Evolutionary conservation across 306 rosid genomes (phyloP), one percentile per base, ranked within the genome.

Genomic region (Castanea crenata): DNA sequence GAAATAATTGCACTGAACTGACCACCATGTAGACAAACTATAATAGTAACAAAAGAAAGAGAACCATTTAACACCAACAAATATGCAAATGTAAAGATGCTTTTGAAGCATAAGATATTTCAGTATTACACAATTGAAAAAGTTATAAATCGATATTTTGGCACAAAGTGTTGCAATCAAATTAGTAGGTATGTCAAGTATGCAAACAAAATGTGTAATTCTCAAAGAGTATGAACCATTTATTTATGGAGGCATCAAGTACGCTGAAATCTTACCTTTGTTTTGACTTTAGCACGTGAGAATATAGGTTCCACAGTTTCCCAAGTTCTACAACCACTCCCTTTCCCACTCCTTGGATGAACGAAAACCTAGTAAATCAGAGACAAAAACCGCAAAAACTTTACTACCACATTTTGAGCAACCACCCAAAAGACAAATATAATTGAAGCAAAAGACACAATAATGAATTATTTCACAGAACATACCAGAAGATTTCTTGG

Each of bases 291-390:
- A 81, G 97, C 97, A 10, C 85, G 91, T 25, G 89, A 78, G 78
- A 94, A 92, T 85, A 94, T 86, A 69, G 97, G 95, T 84, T 91
- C 87, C 82, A 94, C 95, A 44, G 84, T 77, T 76, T 88, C 97
- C 99, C 99, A 94, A 58, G 86, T 90, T 88, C 77, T 90, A 78
- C 85, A 82, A 81, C 97, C 99, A 73, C 74, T 84, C 57, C 95
- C 89, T 78, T 87, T 91, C 82, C 99, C 99, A 83, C 99, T 94
- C 85, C 82, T 94, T 87, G 99, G 99, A 90, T 92, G 87, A 87
- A 94, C 88, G 72, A 94, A 91, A 86, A 94, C 97, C 97, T 94
- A 89, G 76, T 56, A 87, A 91, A 86, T 81, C 86, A 85, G 85
- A 85, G 83, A 86, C 44, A 77, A 82, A 41, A 78, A 82, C 82